These are phyloP conservation scores for Kazachstania psychrophila DNA, from an alignment of 805 yeast genomes.

Conservation along the genomic window DNA sequence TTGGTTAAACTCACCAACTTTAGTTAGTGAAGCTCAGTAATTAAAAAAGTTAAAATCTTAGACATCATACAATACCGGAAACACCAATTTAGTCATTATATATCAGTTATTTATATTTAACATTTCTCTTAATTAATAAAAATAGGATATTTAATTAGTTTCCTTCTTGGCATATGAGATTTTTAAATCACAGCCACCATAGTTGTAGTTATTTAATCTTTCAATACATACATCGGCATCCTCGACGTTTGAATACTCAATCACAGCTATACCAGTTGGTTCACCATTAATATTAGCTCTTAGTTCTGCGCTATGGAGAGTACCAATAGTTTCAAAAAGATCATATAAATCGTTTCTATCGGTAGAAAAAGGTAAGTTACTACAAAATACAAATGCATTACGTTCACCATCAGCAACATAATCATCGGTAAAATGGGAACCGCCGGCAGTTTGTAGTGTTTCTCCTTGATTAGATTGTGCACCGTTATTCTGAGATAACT, in stretches of 20 bases:
- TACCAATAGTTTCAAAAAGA: constrained; percentile 76
- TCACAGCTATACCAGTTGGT: constrained; percentile 80
- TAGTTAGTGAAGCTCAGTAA: too few relatives aligned
- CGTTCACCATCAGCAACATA: constrained; percentile 55
- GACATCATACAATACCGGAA: too few relatives aligned
- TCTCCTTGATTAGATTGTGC: background rate
- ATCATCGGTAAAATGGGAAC: constrained; percentile 52
- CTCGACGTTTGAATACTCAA: constrained; percentile 56
- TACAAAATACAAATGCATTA: constrained; percentile 54
- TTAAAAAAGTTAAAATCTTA: too few relatives aligned
- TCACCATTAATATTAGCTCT: constrained; percentile 52
- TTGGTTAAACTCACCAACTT: too few relatives aligned
- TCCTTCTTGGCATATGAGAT: constrained; percentile 58
- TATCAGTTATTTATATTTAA: too few relatives aligned
- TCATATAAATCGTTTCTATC: constrained; percentile 75
- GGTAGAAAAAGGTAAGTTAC: constrained; percentile 85
- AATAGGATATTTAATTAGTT: too few relatives aligned
- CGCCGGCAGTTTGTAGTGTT: background rate
- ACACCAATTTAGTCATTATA: too few relatives aligned
- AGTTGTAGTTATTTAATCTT: constrained; percentile 68
- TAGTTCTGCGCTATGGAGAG: constrained; percentile 67
- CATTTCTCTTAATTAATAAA: too few relatives aligned
- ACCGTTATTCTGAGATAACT: background rate
- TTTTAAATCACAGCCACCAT: constrained; percentile 69
- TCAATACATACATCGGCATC: constrained; percentile 67